phyloP scores from a whole-genome alignment of 192 early-diverging fungal species.

The Coemansia sp. region DNA sequence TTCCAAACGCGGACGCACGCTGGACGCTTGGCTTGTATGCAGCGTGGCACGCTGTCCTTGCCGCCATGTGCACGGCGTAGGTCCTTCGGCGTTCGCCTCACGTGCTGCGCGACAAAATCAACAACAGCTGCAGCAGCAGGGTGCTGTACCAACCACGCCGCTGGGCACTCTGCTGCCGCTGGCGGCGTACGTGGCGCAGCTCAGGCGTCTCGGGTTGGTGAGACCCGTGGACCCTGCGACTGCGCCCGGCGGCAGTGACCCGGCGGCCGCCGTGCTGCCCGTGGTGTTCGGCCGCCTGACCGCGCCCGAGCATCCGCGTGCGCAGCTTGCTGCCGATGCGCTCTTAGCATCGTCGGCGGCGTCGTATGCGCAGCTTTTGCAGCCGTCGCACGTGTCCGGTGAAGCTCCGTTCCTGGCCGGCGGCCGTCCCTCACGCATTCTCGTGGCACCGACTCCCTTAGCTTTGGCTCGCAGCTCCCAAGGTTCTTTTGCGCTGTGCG shows the following conservation, averaged over 20 bases:
- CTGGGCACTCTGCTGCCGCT: slow-evolving; percentile 32
- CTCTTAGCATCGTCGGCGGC: slow-evolving; percentile 32
- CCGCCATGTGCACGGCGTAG: slow-evolving; percentile 34
- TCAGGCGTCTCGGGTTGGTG: slow-evolving; percentile 37
- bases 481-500: slow-evolving; percentile 21
- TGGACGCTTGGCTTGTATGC: slow-evolving; percentile 39
- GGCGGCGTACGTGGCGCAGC: slow-evolving; percentile 28
- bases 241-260: slow-evolving; percentile 21
- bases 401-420: slow-evolving; percentile 19
- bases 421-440: slow-evolving; percentile 27
- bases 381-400: slow-evolving; percentile 14
- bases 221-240: slow-evolving; percentile 32
- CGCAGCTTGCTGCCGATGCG: slow-evolving; percentile 35
- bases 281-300: slow-evolving; percentile 48
- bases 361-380: slow-evolving; percentile 27
- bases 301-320: slow-evolving; percentile 27
- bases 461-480: slow-evolving; percentile 15
- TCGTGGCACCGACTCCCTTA: slow-evolving; percentile 37
- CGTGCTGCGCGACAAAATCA: slow-evolving; percentile 6
- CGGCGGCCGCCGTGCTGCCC: slow-evolving; percentile 32
- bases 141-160: slow-evolving; percentile 14
- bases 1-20: slow-evolving; percentile 3
- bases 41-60: slow-evolving; percentile 51
- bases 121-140: neutral
- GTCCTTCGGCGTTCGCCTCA: slow-evolving; percentile 40